Conservation (phyloP, 2,329 filamentous ascomycete genomes). For the Paraconiothyrium sp. region DNA sequence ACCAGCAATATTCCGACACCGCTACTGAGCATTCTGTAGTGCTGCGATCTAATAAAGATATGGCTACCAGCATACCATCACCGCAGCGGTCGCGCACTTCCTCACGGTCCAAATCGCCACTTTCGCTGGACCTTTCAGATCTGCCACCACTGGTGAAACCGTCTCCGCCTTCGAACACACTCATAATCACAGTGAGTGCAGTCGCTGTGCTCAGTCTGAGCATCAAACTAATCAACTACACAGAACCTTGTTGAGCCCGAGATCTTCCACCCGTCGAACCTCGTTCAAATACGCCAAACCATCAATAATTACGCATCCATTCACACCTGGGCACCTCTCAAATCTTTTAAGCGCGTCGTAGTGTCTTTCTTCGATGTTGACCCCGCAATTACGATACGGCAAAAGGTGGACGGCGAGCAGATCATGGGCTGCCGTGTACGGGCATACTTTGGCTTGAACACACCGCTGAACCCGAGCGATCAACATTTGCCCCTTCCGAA, state of each 20-base stretch:
- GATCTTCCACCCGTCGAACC: conserved; percentile 78
- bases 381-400: conserved; percentile 75
- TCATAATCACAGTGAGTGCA: conserved; percentile 73
- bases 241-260: conserved; percentile 75
- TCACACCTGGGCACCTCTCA: conserved; percentile 81
- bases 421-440: conserved; percentile 70
- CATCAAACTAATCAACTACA: conserved; percentile 28
- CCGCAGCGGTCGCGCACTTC: conserved; percentile 48
- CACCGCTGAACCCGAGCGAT: conserved; percentile 50
- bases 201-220: not conserved
- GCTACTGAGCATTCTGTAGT: conserved; percentile 7
- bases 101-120: conserved; percentile 55
- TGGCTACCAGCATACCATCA: conserved; percentile 36
- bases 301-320: conserved; percentile 75
- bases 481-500: conserved; percentile 60
- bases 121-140: conserved; percentile 78
- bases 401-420: conserved; percentile 76
- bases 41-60: conserved; percentile 15
- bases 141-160: conserved; percentile 75
- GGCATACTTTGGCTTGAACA: conserved; percentile 51
- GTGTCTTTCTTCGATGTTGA: conserved; percentile 78
- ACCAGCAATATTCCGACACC: conserved; percentile 14
- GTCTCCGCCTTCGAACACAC: conserved; percentile 82
- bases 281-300: conserved; percentile 76
- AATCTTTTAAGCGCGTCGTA: conserved; percentile 83